Conservation (phyloP, 2,329 filamentous ascomycete genomes). For the Dryadomyces quercus-mongolicae region DNA sequence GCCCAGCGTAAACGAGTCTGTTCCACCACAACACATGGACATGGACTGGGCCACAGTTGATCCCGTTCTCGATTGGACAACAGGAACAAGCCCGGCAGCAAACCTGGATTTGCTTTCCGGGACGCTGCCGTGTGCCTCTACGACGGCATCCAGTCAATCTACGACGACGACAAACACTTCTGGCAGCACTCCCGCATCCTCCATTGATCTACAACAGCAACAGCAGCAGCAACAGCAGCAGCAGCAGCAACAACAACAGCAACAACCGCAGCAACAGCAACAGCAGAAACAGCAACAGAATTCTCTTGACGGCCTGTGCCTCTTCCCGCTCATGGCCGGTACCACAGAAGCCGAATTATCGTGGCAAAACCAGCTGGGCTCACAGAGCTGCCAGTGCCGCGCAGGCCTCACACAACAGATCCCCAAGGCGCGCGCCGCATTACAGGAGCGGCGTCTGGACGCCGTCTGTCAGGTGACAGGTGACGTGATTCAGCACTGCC, state of each 20-base stretch:
- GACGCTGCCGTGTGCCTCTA: not conserved
- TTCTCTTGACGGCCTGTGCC: not conserved
- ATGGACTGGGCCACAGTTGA: not conserved
- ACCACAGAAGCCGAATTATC: not conserved
- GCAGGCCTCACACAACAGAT: not conserved
- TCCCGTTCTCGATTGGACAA: not conserved
- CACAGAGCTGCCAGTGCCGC: not conserved
- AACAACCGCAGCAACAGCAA: not conserved
- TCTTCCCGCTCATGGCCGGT: not conserved
- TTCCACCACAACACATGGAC: not conserved
- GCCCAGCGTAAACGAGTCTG: not conserved
- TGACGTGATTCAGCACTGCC: not conserved
- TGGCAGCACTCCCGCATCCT: not conserved
- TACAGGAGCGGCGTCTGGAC: not conserved
- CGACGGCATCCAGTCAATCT: not conserved
- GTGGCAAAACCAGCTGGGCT: too few relatives aligned
- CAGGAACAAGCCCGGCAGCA: not conserved
- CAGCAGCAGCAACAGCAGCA: not conserved
- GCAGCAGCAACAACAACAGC: not conserved
- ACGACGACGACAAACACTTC: not conserved
- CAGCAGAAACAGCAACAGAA: not conserved
- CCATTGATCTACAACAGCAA: not conserved
- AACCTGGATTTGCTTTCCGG: not conserved
- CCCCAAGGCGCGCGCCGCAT: not conserved
- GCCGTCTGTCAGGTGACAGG: not conserved